Evolutionary conservation across 2,329 filamentous ascomycete species (phyloP).

Genomic region (Cladosporium halotolerans): DNA sequence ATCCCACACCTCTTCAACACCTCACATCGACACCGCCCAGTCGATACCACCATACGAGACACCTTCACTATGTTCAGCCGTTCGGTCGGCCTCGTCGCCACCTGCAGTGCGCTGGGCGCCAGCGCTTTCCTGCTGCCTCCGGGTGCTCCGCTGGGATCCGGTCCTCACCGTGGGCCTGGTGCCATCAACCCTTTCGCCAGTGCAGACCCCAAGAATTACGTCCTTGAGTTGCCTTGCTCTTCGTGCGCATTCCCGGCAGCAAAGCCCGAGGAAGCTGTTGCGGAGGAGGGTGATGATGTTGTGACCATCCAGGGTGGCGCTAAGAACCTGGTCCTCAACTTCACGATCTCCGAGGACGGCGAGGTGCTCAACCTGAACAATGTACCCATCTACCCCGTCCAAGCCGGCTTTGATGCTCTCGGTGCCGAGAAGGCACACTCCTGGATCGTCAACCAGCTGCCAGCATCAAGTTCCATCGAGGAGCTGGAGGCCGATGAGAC

Average conservation of each 20-base stretch:
- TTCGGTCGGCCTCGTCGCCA: slow-evolving; percentile 14
- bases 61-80: slow-evolving; percentile 2
- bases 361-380: slow-evolving; percentile 52
- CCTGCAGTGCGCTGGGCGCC: slow-evolving; percentile 26
- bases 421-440: slow-evolving; percentile 1
- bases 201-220: slow-evolving; percentile 36
- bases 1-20: neutral
- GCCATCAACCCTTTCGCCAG: slow-evolving; percentile 20
- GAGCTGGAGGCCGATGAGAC: slow-evolving; percentile 17
- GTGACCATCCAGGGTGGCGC: slow-evolving; percentile 27
- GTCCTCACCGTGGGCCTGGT: neutral
- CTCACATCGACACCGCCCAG: neutral
- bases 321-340: slow-evolving; percentile 41
- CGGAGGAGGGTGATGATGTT: slow-evolving; percentile 20
- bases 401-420: slow-evolving; percentile 8
- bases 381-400: slow-evolving; percentile 50
- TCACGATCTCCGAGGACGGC: slow-evolving; percentile 45
- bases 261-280: slow-evolving; percentile 22
- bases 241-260: slow-evolving; percentile 44
- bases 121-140: slow-evolving; percentile 51
- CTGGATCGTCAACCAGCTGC: slow-evolving; percentile 6
- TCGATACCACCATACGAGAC: neutral
- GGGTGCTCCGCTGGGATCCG: slow-evolving; percentile 35
- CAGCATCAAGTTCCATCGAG: slow-evolving; percentile 5
- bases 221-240: slow-evolving; percentile 48